These are phyloP conservation scores for Scortechinia acanthostroma DNA, from an alignment of 2,329 filamentous ascomycete genomes.

Conservation along the genomic window DNA sequence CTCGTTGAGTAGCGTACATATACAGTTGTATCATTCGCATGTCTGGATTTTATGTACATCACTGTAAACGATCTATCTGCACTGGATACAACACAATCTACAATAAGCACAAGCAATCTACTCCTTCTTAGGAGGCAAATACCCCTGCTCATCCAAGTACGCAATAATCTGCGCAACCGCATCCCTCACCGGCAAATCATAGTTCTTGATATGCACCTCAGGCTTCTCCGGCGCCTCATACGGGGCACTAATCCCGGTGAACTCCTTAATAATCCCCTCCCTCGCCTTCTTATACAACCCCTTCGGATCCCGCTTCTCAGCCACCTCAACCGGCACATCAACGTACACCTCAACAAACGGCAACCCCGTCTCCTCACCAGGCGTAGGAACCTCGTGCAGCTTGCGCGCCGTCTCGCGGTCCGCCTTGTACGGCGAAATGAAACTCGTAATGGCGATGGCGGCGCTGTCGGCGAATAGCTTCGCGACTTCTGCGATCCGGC, in stretches of 20 bases:
- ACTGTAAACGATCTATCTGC: too few relatives aligned
- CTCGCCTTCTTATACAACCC: slow-evolving; percentile 95
- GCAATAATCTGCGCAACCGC: slow-evolving; percentile 77
- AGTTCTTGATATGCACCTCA: slow-evolving; percentile 80
- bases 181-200: slow-evolving; percentile 74
- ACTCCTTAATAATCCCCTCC: slow-evolving; percentile 89
- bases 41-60: too few relatives aligned
- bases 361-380: slow-evolving; percentile 53
- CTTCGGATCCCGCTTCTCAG: slow-evolving; percentile 93
- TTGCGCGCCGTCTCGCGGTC: slow-evolving; percentile 78
- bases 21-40: too few relatives aligned
- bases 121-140: slow-evolving; percentile 6
- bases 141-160: slow-evolving; percentile 69
- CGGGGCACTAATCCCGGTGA: slow-evolving; percentile 89
- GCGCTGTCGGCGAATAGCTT: slow-evolving; percentile 91
- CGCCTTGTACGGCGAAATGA: slow-evolving; percentile 89
- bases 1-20: too few relatives aligned
- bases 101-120: too few relatives aligned
- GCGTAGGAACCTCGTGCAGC: slow-evolving; percentile 60
- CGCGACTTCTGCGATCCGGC: slow-evolving; percentile 87
- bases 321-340: slow-evolving; percentile 83
- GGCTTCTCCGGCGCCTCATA: slow-evolving; percentile 84
- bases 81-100: too few relatives aligned
- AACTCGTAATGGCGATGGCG: slow-evolving; percentile 83
- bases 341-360: slow-evolving; percentile 92